A percentile compares a stretch with the other conserved stretches of the same genome.
phyloP scores from a whole-genome alignment of 2,329 filamentous ascomycete species.

The Pseudogymnoascus pannorum region DNA sequence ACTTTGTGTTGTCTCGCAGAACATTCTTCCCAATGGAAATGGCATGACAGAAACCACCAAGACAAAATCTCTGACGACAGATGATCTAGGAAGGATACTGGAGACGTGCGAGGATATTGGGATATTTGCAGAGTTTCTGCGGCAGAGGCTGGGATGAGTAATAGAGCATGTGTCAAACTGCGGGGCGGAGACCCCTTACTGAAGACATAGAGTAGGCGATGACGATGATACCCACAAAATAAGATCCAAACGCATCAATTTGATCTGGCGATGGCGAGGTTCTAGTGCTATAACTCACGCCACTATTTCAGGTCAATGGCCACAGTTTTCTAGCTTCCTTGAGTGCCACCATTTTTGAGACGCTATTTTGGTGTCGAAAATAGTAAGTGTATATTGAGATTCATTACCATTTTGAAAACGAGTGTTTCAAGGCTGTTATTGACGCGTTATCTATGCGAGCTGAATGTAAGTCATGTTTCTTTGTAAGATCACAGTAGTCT shows the following conservation, averaged over 20 bases:
- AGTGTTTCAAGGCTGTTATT: neutral
- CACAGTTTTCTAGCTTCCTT: neutral
- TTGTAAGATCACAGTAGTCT: neutral
- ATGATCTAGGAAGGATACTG: constrained; percentile 36
- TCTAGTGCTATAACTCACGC: neutral
- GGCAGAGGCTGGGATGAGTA: constrained; percentile 21
- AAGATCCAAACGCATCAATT: neutral
- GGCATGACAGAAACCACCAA: constrained; percentile 9
- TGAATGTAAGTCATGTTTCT: neutral
- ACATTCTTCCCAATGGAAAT: constrained; percentile 21
- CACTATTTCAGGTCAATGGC: neutral
- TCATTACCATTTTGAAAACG: neutral
- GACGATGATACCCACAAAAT: constrained; percentile 5
- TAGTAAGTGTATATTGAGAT: neutral
- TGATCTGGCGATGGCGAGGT: neutral
- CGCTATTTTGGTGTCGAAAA: neutral
- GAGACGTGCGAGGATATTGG: constrained; percentile 42
- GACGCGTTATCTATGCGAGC: neutral
- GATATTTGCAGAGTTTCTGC: constrained; percentile 45
- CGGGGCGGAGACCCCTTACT: neutral
- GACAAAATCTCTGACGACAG: constrained; percentile 19
- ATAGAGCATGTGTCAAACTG: neutral
- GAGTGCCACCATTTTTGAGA: neutral
- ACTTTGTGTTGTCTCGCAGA: constrained; percentile 25
- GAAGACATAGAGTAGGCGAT: neutral